A percentile compares a stretch with the other conserved stretches of the same genome.
Conservation (phyloP, 805 yeast species). For the Tetrapisispora namnaoensis region DNA sequence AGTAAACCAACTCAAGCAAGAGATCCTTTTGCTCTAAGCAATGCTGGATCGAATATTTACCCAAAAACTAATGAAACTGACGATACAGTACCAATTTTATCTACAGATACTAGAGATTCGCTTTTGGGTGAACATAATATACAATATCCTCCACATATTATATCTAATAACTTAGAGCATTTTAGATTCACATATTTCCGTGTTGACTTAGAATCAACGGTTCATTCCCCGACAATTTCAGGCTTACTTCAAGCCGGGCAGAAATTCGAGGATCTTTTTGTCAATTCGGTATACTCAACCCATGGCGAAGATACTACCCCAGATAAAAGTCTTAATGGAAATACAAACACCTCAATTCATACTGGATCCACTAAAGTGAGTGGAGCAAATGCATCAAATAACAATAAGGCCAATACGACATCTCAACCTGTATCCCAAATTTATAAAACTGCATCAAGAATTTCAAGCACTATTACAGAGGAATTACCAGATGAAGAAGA, state of each 20-base stretch:
- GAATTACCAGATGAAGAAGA: conserved; percentile 7
- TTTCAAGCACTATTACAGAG: neutral
- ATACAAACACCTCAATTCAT: neutral
- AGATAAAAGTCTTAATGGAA: neutral
- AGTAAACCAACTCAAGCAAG: neutral
- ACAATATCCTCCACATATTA: conserved; percentile 37
- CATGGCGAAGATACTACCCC: neutral
- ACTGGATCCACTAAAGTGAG: conserved; percentile 5
- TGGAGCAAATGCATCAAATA: neutral
- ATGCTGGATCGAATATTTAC: neutral
- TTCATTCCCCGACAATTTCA: conserved; percentile 80
- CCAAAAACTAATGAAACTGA: neutral
- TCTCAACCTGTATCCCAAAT: conserved; percentile 7
- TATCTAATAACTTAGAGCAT: conserved; percentile 40
- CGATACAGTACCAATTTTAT: conserved; percentile 1
- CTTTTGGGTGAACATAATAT: conserved; percentile 26
- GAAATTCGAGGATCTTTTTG: conserved; percentile 53
- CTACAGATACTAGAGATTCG: conserved; percentile 16
- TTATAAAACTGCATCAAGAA: conserved; percentile 4
- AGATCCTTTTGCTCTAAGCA: neutral
- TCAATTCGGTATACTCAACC: conserved; percentile 20
- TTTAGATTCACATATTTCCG: conserved; percentile 87
- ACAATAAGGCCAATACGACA: neutral
- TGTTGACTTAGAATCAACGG: conserved; percentile 79
- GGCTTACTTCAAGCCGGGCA: conserved; percentile 62